Evolutionary conservation across 2,329 filamentous ascomycete species (phyloP).

Genomic region (Ceratocystis cubensis): DNA sequence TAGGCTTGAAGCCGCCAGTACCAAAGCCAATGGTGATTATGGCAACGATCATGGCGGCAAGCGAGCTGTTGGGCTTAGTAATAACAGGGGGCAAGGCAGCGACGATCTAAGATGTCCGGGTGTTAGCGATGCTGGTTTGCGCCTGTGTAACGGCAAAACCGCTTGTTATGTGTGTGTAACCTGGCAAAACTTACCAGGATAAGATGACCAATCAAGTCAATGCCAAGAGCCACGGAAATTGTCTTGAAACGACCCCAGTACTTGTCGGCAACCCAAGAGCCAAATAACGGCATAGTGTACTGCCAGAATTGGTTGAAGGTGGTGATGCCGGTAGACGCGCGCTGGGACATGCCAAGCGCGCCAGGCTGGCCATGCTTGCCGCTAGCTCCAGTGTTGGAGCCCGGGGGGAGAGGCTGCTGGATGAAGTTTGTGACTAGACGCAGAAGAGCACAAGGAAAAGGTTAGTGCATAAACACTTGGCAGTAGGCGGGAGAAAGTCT

Average conservation of each 20-base stretch:
- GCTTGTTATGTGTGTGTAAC: not conserved
- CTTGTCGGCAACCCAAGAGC: constrained; percentile 39
- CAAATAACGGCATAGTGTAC: constrained; percentile 46
- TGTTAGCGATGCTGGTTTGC: constrained; percentile 1
- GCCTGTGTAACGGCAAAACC: not conserved
- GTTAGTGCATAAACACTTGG: not conserved
- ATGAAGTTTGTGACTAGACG: constrained; percentile 48
- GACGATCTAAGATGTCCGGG: constrained; percentile 31
- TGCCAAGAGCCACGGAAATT: constrained; percentile 47
- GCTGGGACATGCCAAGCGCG: constrained; percentile 46
- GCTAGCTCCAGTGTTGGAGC: constrained; percentile 43
- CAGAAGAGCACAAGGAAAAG: not conserved
- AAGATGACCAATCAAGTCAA: constrained; percentile 53
- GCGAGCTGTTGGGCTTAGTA: constrained; percentile 39
- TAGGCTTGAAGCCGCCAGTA: constrained; percentile 64
- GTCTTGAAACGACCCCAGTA: constrained; percentile 58
- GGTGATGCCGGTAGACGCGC: constrained; percentile 35
- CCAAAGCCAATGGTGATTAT: constrained; percentile 42
- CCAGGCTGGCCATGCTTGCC: constrained; percentile 33
- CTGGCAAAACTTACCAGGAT: constrained; percentile 34
- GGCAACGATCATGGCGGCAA: constrained; percentile 53
- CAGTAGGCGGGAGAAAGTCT: not conserved
- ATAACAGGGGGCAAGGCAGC: constrained; percentile 54
- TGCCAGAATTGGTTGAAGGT: constrained; percentile 47
- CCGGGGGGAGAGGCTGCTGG: constrained; percentile 41